Conservation (phyloP, 2,329 filamentous ascomycete species). For the Bipolaris sorokiniana region DNA sequence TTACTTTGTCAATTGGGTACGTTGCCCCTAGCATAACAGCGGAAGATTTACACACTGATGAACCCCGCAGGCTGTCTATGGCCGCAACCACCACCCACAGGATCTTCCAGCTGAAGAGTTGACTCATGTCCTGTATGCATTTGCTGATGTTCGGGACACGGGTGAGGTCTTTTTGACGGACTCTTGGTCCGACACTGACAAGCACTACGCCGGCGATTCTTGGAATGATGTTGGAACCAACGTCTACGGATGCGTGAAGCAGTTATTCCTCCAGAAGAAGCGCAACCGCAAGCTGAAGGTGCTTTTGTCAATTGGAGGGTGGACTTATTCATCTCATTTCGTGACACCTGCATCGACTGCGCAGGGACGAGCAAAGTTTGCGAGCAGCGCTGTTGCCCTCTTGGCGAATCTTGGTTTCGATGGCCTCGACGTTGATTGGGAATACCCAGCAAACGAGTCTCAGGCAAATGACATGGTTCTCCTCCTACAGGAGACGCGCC, state of each 20-base stretch:
- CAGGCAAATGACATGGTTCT: slow-evolving; percentile 45
- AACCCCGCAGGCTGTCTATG: slow-evolving; percentile 45
- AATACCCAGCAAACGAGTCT: slow-evolving; percentile 41
- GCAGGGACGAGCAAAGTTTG: slow-evolving; percentile 41
- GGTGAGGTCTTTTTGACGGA: slow-evolving; percentile 49
- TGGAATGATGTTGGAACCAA: slow-evolving; percentile 50
- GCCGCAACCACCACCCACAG: slow-evolving; percentile 46
- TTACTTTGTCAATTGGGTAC: slow-evolving; percentile 50
- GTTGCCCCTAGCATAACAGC: slow-evolving; percentile 9
- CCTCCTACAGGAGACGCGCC: slow-evolving; percentile 39
- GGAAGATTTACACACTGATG: slow-evolving; percentile 5
- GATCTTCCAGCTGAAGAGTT: slow-evolving; percentile 42
- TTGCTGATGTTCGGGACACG: slow-evolving; percentile 47
- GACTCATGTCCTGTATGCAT: slow-evolving; percentile 49
- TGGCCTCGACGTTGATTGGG: slow-evolving; percentile 49
- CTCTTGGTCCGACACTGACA: slow-evolving; percentile 47
- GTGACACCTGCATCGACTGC: slow-evolving; percentile 40
- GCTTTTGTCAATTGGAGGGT: slow-evolving; percentile 48
- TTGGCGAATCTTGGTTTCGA: slow-evolving; percentile 47
- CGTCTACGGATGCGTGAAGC: slow-evolving; percentile 48
- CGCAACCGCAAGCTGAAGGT: slow-evolving; percentile 46
- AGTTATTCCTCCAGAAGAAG: slow-evolving; percentile 47
- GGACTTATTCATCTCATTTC: slow-evolving; percentile 50
- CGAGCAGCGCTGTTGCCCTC: slow-evolving; percentile 41
- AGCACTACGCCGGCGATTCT: slow-evolving; percentile 47